Evolutionary conservation across 208 protist species (phyloP).

Genomic region (Phytomonas serpens): DNA sequence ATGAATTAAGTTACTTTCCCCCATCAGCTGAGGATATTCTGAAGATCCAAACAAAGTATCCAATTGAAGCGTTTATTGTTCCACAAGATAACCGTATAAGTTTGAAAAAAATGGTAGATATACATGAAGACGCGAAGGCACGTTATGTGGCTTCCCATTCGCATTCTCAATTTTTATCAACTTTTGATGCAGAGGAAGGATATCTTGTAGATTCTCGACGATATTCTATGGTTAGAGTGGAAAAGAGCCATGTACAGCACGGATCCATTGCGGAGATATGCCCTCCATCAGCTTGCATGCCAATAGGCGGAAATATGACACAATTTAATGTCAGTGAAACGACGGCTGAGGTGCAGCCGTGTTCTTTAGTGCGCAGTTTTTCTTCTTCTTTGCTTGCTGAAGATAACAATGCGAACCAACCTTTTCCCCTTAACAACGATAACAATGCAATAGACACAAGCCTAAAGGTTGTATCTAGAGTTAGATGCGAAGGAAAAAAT

Average conservation of each 20-base stretch:
- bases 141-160: background rate
- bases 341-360: constrained; percentile 21
- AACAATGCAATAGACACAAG: background rate
- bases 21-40: constrained; percentile 49
- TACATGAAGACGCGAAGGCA: constrained; percentile 27
- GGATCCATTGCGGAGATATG: background rate
- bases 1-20: constrained; percentile 77
- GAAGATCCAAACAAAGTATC: constrained; percentile 59
- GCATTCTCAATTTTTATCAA: background rate
- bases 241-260: background rate
- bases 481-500: background rate
- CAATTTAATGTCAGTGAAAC: background rate
- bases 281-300: background rate
- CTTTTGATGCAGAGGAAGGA: background rate
- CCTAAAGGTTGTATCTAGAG: background rate
- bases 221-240: background rate
- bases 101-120: constrained; percentile 48
- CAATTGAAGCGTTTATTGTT: constrained; percentile 70
- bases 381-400: constrained; percentile 22
- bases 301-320: background rate
- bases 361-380: constrained; percentile 19
- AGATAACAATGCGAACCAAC: constrained; percentile 19
- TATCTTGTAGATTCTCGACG: background rate
- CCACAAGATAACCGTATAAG: constrained; percentile 67
- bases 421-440: background rate